Conservation (phyloP, 1,284 basidiomycete species). For the Schizophyllum commune region DNA sequence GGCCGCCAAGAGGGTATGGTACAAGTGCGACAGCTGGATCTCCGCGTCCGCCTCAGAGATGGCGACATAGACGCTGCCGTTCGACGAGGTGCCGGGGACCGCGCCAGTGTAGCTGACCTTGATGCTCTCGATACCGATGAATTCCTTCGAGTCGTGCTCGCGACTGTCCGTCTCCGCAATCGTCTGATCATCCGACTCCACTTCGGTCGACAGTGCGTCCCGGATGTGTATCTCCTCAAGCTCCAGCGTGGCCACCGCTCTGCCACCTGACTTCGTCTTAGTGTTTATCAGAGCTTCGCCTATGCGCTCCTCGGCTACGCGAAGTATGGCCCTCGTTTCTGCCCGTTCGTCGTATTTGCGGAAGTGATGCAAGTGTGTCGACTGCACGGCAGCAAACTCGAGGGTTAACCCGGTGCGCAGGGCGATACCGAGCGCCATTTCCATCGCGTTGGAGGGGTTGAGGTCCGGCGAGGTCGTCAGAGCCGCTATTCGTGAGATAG, state of each 20-base stretch:
- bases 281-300: constrained; percentile 47
- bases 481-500: constrained; percentile 57
- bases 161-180: constrained; percentile 44
- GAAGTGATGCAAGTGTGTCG: constrained; percentile 38
- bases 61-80: constrained; percentile 26
- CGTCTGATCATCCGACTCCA: constrained; percentile 55
- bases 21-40: constrained; percentile 66
- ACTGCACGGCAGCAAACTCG: constrained; percentile 53
- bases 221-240: constrained; percentile 23
- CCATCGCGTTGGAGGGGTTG: constrained; percentile 59
- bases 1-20: constrained; percentile 64
- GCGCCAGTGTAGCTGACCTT: constrained; percentile 24
- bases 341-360: constrained; percentile 31
- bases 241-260: not conserved
- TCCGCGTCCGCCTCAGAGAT: constrained; percentile 36
- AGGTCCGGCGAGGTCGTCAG: constrained; percentile 73
- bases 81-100: not conserved
- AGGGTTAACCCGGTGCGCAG: constrained; percentile 50
- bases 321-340: constrained; percentile 39
- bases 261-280: constrained; percentile 18
- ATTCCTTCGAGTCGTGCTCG: constrained; percentile 34
- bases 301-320: constrained; percentile 56
- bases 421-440: constrained; percentile 68
- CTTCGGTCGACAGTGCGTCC: constrained; percentile 54
- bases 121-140: constrained; percentile 38